Evolutionary conservation across 768 basidiomycete genomes (phyloP), one percentile per base, ranked within the genome.

Genomic region (Suillus variegatus): DNA sequence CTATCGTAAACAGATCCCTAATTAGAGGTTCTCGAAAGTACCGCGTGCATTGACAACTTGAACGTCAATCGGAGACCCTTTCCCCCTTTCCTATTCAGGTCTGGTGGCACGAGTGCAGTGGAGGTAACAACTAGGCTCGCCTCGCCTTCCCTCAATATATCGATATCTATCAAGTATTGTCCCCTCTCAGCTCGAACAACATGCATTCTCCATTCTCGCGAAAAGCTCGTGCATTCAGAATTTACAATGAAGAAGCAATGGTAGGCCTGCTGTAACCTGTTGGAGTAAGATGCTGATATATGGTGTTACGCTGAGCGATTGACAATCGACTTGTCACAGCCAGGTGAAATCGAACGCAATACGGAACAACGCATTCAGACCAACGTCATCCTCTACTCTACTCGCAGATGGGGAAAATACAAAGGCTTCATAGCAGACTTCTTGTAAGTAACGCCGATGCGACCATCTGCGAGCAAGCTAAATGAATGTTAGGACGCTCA

Each of bases 301-400:
- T 67, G 65, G 6, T 68, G 74, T 32, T 80, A 83, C 61, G 82
- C 75, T 16, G 71, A 71, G 18, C 68, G 77, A 58, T 86, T 84
- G 85, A 77, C 69, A 6, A 66, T 79, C 49, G 74, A 83, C 55
- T 68, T 72, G 28, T 61, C 67, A 25, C 64, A 76, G 62, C 64
- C 76, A 63, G 60, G 74, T 25, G 74, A 79, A 61, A 68, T 86
- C 3, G 76, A 79, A 20, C 69, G 75, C 32, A 88, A 86, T 71
- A 78, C 87, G 16, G 85, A 86, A 68, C 86, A 91, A 72, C 68
- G 90, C 12, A 72, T 76, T 2, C 90, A 86, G 84, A 74, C 81
- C 46, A 81, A 79, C 54, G 74, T 73, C 0, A 68, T 88, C 16
- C 77, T 88, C 25, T 90, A 86, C 68, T 86, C 81, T 4, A 76